These are phyloP conservation scores for Sungouiella thailandica DNA, from an alignment of 805 yeast species.

Conservation along the genomic window DNA sequence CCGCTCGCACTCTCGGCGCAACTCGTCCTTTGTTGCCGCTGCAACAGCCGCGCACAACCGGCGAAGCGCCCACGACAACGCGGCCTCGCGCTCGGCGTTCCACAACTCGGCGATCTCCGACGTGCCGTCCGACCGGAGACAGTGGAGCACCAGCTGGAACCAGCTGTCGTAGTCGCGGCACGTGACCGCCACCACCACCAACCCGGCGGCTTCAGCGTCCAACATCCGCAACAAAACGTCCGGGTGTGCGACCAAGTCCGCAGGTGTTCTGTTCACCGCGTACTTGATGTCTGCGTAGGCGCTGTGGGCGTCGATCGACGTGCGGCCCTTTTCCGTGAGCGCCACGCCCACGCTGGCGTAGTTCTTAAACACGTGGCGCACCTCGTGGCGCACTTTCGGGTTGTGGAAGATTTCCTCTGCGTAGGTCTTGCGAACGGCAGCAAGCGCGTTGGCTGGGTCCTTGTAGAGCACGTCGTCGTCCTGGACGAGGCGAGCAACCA, in stretches of 20 bases:
- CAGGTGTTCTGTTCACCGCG: slow-evolving; percentile 74
- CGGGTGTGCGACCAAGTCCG: slow-evolving; percentile 70
- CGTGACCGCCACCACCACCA: slow-evolving; percentile 59
- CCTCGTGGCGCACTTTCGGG: slow-evolving; percentile 71
- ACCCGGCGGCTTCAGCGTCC: slow-evolving; percentile 81
- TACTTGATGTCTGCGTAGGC: slow-evolving; percentile 89
- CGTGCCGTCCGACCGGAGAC: slow-evolving; percentile 70
- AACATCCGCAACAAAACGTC: slow-evolving; percentile 84
- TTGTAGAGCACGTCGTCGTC: slow-evolving; percentile 49
- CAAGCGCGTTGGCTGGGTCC: slow-evolving; percentile 57
- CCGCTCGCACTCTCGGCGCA: slow-evolving; percentile 72
- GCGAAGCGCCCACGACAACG: slow-evolving; percentile 62
- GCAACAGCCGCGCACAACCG: slow-evolving; percentile 64
- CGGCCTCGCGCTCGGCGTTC: slow-evolving; percentile 69
- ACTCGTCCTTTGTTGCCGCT: slow-evolving; percentile 74
- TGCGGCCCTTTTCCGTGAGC: slow-evolving; percentile 67
- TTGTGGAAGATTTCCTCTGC: slow-evolving; percentile 79
- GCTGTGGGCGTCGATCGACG: slow-evolving; percentile 72
- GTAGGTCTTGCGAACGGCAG: slow-evolving; percentile 68
- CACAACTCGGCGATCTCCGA: slow-evolving; percentile 73
- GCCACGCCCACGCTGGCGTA: slow-evolving; percentile 68
- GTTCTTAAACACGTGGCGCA: slow-evolving; percentile 55
- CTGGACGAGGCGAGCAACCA: slow-evolving; percentile 44
- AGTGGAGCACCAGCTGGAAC: slow-evolving; percentile 40
- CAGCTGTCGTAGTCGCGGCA: slow-evolving; percentile 40